Evolutionary conservation across 2,329 filamentous ascomycete species (phyloP).

Genomic region (Sclerotinia glacialis): DNA sequence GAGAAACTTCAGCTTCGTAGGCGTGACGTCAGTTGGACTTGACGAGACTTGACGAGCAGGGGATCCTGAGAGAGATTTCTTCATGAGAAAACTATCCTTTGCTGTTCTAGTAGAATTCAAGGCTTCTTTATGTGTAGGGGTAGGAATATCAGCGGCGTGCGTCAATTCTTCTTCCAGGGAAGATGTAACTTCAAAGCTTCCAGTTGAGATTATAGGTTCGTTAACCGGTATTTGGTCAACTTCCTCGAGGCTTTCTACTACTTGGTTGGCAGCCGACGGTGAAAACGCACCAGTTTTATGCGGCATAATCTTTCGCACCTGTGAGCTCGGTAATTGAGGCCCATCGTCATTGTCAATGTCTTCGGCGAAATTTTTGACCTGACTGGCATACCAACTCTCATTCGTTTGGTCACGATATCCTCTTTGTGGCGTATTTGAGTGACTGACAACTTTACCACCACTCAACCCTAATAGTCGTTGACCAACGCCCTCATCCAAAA

Average conservation of each 20-base stretch:
- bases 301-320: slow-evolving; percentile 19
- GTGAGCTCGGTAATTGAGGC: slow-evolving; percentile 34
- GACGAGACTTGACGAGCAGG: background rate
- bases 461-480: slow-evolving; percentile 72
- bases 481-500: slow-evolving; percentile 77
- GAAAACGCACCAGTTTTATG: slow-evolving; percentile 24
- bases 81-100: slow-evolving; percentile 11
- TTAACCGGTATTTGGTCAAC: slow-evolving; percentile 7
- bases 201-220: slow-evolving; percentile 28
- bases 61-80: background rate
- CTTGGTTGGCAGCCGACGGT: slow-evolving; percentile 15
- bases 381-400: slow-evolving; percentile 76
- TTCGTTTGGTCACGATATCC: slow-evolving; percentile 81
- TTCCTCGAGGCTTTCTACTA: slow-evolving; percentile 18
- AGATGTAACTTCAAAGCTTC: slow-evolving; percentile 37
- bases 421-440: slow-evolving; percentile 56
- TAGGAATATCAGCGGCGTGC: slow-evolving; percentile 21
- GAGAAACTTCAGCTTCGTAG: background rate
- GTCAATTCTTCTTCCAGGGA: slow-evolving; percentile 39
- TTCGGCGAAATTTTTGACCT: slow-evolving; percentile 53
- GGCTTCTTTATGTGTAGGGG: slow-evolving; percentile 9
- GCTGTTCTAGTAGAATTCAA: background rate
- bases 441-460: slow-evolving; percentile 63
- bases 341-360: slow-evolving; percentile 46
- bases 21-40: background rate